Evolutionary conservation across 1,284 basidiomycete species (phyloP), one percentile per base, ranked within the genome.

Genomic region (Caloboletus firmus): DNA sequence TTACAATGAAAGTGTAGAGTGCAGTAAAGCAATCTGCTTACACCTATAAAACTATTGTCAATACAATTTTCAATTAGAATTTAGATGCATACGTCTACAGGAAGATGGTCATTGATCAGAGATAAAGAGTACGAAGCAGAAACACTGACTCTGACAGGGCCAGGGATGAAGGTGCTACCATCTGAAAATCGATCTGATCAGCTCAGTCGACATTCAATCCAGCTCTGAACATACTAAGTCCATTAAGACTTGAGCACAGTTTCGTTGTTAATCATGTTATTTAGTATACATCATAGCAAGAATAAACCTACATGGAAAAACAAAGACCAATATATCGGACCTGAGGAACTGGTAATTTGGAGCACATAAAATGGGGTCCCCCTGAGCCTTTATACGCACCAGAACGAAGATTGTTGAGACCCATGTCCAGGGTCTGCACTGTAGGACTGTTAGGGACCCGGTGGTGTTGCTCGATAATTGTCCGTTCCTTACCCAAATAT

Each of bases 261-360:
- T 60, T 59, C 12, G 17, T 1, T 4, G 10, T 56, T 10, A 58
- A 34, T 28, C 4, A 5, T 9, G 5, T 26, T 5, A 30, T 13
- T 3, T 12, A 12, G 6, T 6, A 20, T 20, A 13, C 1, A 8
- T 15, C 10, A 13, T 4, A 17, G 10, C n/a, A 11, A 28, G 3
- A 3, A 35, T 30, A 20, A 17, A 59, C 59, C 1, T 41, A 60
- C 59, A 62, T 51, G 5, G 17, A 32, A 28, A 35, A 52, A n/a
- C 6, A 57, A 39, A 63, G 41, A 7, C 61, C 61, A 20, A 40
- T 3, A 44, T 62, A 60, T 8, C 57, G 60, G 8, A 59, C 47
- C 59, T 62, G n/a, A 7, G 2, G 5, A 7, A n/a, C 1, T 5
- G 17, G 45, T 34, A 39, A 26, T 45, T 42, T 4, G 7, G 8